Percentiles rank a stretch among this genome's conserved stretches.
Conservation (phyloP, 176 grass and related monocot genomes). For the Urochloa ruziziensis region DNA sequence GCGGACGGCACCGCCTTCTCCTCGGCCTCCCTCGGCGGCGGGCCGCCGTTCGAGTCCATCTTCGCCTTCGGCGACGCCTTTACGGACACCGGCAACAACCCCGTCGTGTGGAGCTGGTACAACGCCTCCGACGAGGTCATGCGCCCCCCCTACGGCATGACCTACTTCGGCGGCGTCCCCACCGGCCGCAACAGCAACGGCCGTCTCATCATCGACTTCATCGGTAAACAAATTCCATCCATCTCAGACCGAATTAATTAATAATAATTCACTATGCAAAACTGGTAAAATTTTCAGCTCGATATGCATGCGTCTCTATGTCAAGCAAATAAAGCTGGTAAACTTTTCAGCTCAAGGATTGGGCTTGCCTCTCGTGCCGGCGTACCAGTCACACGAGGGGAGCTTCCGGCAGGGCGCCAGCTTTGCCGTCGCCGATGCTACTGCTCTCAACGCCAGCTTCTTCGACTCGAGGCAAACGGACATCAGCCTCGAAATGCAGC, state of each 20-base stretch:
- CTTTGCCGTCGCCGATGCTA: constrained; percentile 43
- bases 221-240: constrained; percentile 26
- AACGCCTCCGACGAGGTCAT: constrained; percentile 8
- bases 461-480: constrained; percentile 7
- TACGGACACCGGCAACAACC: constrained; percentile 57
- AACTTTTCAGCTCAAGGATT: constrained; percentile 3
- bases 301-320: too few relatives aligned
- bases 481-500: constrained; percentile 36
- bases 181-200: constrained; percentile 58
- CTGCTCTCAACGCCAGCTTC: constrained; percentile 22
- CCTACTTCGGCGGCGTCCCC: constrained; percentile 27
- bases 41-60: constrained; percentile 18
- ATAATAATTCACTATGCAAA: too few relatives aligned
- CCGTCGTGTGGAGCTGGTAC: not conserved
- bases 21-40: not conserved
- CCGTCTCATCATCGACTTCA: constrained; percentile 66
- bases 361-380: constrained; percentile 39
- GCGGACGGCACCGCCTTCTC: not conserved
- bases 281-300: not conserved
- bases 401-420: constrained; percentile 42
- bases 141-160: constrained; percentile 41
- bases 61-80: constrained; percentile 64
- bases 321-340: too few relatives aligned
- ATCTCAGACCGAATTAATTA: too few relatives aligned
- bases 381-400: constrained; percentile 28